A percentile compares a stretch with the other conserved stretches of the same genome.
phyloP scores from a whole-genome alignment of 176 grass and related monocot species.

The Eragrostis nindensis region DNA sequence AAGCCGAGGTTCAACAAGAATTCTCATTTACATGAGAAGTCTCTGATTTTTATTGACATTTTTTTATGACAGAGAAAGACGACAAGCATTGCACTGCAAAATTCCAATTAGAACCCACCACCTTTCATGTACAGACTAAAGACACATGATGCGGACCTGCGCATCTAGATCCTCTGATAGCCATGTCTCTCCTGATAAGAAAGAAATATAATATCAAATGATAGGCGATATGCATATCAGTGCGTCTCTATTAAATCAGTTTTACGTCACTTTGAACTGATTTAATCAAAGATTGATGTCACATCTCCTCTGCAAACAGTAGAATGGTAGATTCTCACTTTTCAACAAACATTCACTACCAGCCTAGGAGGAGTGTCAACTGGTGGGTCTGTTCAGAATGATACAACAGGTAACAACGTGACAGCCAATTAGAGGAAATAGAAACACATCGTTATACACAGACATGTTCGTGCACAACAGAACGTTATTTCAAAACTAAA shows the following conservation, averaged over 20 bases:
- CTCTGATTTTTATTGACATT: not conserved
- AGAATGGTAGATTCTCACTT: constrained; percentile 47
- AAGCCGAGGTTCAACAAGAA: not conserved
- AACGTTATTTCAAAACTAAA: constrained; percentile 11
- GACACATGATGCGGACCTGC: not conserved
- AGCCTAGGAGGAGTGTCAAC: constrained; percentile 38
- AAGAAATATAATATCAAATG: constrained; percentile 32
- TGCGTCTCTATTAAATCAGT: constrained; percentile 7
- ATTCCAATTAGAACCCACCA: not conserved
- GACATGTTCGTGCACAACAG: not conserved
- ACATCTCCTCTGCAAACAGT: constrained; percentile 39
- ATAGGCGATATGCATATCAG: constrained; percentile 18
- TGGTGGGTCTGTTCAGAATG: constrained; percentile 20
- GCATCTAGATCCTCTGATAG: constrained; percentile 37
- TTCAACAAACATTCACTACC: constrained; percentile 44
- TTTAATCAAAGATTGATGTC: constrained; percentile 40
- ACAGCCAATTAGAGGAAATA: constrained; percentile 41
- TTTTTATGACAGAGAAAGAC: constrained; percentile 22
- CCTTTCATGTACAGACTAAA: constrained; percentile 35
- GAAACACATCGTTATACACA: constrained; percentile 7
- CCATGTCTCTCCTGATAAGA: constrained; percentile 35
- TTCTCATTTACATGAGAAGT: not conserved
- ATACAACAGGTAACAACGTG: constrained; percentile 37
- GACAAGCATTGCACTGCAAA: constrained; percentile 32
- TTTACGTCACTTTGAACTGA: constrained; percentile 18